These are phyloP conservation scores for Gonium pectorale DNA, from an alignment of 139 green algal species.

Conservation along the genomic window DNA sequence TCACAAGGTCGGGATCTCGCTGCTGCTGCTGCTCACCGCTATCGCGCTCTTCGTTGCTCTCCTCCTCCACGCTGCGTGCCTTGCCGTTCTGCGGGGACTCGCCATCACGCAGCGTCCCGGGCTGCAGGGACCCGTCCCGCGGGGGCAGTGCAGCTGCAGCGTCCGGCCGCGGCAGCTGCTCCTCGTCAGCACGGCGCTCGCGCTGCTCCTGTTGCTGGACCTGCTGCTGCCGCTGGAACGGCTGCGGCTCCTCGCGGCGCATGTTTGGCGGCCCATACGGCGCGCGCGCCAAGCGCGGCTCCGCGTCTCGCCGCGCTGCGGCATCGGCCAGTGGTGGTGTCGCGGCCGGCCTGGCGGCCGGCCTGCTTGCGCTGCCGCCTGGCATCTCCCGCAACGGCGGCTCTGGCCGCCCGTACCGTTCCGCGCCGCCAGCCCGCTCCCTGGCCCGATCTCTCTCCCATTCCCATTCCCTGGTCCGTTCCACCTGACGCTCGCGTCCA, in stretches of 20 bases:
- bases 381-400: not conserved
- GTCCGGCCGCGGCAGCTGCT: too few species aligned
- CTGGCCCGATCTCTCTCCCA: not conserved
- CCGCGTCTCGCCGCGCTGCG: not conserved
- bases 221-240: not conserved
- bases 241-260: constrained; percentile 11
- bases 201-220: not conserved
- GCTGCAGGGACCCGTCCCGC: too few species aligned
- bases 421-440: not conserved
- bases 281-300: not conserved
- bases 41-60: too few species aligned
- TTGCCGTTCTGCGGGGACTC: too few species aligned
- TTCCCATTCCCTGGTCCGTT: not conserved
- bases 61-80: too few species aligned
- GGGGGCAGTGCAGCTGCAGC: too few species aligned
- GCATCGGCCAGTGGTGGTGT: not conserved
- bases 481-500: not conserved
- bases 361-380: not conserved
- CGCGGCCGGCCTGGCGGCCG: not conserved
- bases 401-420: not conserved
- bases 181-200: too few species aligned
- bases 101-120: too few species aligned
- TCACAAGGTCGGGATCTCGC: too few species aligned
- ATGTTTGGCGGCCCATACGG: constrained; percentile 39
- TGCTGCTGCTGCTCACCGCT: too few species aligned